Evolutionary conservation across 139 green algal species (phyloP).

Genomic region (Chlamydomonas incerta): DNA sequence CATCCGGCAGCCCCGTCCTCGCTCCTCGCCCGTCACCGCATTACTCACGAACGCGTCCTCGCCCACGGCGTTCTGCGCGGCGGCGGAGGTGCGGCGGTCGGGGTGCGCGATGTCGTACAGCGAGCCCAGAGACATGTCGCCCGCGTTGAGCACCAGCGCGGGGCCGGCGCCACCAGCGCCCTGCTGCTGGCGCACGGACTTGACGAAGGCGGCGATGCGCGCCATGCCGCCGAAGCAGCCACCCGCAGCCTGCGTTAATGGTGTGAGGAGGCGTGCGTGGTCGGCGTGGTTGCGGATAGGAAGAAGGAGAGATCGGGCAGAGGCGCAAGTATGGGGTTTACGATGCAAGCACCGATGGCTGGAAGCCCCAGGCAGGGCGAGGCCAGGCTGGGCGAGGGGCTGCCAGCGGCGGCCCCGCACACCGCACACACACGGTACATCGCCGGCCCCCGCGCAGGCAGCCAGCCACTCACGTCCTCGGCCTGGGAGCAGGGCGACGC

Average conservation of each 20-base stretch:
- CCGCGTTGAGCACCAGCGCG: slow-evolving; percentile 28
- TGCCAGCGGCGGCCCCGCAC: too few relatives aligned
- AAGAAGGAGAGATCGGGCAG: too few relatives aligned
- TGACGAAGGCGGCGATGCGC: slow-evolving; percentile 32
- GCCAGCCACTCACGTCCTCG: slow-evolving; percentile 10
- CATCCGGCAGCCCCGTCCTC: too few relatives aligned
- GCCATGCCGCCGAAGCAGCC: slow-evolving; percentile 42
- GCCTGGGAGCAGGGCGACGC: not conserved
- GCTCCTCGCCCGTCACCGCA: too few relatives aligned
- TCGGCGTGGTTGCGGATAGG: too few relatives aligned
- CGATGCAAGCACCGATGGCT: too few relatives aligned
- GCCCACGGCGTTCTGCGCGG: slow-evolving; percentile 16
- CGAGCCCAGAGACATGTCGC: slow-evolving; percentile 29
- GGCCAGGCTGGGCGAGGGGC: too few relatives aligned
- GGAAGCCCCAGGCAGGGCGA: too few relatives aligned
- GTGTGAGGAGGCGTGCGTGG: too few relatives aligned
- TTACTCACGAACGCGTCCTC: slow-evolving; percentile 10
- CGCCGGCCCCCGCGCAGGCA: too few relatives aligned
- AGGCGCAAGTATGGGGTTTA: too few relatives aligned
- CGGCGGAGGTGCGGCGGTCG: not conserved
- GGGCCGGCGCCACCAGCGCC: not conserved
- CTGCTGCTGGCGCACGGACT: not conserved
- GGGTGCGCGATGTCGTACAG: not conserved
- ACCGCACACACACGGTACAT: too few relatives aligned
- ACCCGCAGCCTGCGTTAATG: slow-evolving; percentile 17